Evolutionary conservation across 345 rosid species (phyloP).

Genomic region (Corymbia maculata): DNA sequence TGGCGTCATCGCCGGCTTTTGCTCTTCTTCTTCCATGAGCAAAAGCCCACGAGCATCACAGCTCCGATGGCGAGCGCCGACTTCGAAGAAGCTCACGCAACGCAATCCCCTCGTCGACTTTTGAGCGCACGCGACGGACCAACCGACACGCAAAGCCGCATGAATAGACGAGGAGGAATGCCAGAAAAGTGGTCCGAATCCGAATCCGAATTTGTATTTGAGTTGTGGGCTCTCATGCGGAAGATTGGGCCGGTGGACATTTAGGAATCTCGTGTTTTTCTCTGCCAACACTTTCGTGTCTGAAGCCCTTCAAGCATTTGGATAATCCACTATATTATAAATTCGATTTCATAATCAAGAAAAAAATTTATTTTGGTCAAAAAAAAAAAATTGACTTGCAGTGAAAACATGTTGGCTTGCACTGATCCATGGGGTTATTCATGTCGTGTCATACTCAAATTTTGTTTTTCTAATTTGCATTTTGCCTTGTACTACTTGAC

Average conservation of each 20-base stretch:
- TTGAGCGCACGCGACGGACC: background rate
- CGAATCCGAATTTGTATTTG: background rate
- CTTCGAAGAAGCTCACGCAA: background rate
- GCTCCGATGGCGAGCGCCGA: background rate
- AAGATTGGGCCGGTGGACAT: background rate
- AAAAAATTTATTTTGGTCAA: too few species aligned
- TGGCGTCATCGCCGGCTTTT: background rate
- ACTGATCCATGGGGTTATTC: fast-evolving
- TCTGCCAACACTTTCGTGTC: background rate
- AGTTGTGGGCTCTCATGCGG: background rate
- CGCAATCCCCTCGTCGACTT: background rate
- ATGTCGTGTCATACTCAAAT: background rate
- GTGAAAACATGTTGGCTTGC: background rate
- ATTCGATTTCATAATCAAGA: background rate
- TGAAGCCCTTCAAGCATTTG: too few species aligned
- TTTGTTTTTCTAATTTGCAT: background rate
- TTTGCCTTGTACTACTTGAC: background rate
- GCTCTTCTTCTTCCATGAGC: background rate
- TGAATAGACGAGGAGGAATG: background rate
- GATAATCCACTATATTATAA: fast-evolving
- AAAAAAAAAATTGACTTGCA: background rate
- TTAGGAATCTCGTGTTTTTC: background rate
- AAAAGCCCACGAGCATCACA: background rate
- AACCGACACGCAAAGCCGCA: background rate
- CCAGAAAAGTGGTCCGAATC: background rate